Percentiles rank a stretch among this genome's conserved stretches.
phyloP scores from a whole-genome alignment of 164 flowering plant species.

The Aristolochia fimbriata region DNA sequence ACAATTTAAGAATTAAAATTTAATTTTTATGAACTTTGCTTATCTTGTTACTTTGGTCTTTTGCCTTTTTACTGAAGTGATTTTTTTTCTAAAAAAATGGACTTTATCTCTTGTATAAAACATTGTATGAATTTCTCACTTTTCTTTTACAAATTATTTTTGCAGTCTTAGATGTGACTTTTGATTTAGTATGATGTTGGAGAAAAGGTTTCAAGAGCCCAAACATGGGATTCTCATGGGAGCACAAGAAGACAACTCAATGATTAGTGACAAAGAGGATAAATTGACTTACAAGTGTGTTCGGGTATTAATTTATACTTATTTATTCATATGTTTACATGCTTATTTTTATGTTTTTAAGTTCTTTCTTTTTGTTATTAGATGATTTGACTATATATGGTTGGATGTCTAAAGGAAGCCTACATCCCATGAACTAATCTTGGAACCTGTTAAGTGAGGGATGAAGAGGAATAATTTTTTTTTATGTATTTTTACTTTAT shows the following conservation, averaged over 20 bases:
- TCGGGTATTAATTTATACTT: constrained; percentile 15
- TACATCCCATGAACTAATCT: too few relatives aligned
- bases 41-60: too few relatives aligned
- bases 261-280: constrained; percentile 10
- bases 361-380: background rate
- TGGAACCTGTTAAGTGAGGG: too few relatives aligned
- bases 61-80: too few relatives aligned
- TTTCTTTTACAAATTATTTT: background rate
- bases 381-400: background rate
- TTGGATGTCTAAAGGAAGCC: too few relatives aligned
- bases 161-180: constrained; percentile 7
- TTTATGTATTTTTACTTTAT: too few relatives aligned
- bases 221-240: constrained; percentile 3
- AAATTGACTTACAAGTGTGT: constrained; percentile 14
- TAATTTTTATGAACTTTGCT: too few relatives aligned
- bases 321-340: background rate
- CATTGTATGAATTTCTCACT: background rate
- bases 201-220: constrained; percentile 8
- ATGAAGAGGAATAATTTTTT: too few relatives aligned
- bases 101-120: too few relatives aligned
- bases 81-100: background rate
- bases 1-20: too few relatives aligned
- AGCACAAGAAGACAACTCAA: constrained; percentile 6
- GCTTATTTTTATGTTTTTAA: background rate
- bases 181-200: background rate